These are phyloP conservation scores for Tuber indicum DNA, from an alignment of 495 filamentous ascomycete species.

Conservation along the genomic window DNA sequence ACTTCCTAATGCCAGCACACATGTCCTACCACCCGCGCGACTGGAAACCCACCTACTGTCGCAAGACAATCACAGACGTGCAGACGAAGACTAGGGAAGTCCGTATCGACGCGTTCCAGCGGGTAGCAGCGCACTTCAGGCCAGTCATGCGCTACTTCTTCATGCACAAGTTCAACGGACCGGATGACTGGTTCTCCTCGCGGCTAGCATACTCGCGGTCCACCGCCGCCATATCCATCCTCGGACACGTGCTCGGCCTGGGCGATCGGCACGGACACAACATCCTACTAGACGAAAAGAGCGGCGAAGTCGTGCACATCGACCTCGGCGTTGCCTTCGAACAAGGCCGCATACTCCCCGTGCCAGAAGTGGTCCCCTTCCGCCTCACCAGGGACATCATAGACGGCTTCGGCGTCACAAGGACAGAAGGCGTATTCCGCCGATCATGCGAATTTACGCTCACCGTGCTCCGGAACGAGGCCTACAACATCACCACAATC, in stretches of 20 bases:
- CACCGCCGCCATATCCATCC: slow-evolving; percentile 89
- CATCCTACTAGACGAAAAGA: slow-evolving; percentile 83
- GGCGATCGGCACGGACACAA: slow-evolving; percentile 96
- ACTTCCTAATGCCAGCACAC: slow-evolving; percentile 86
- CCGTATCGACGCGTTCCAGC: slow-evolving; percentile 66
- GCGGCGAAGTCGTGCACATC: slow-evolving; percentile 92
- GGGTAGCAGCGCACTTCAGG: slow-evolving; percentile 70
- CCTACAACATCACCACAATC: slow-evolving; percentile 93
- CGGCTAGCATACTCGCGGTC: slow-evolving; percentile 84
- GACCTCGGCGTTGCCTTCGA: slow-evolving; percentile 96
- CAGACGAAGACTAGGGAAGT: slow-evolving; percentile 60
- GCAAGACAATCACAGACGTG: slow-evolving; percentile 67
- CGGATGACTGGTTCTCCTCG: slow-evolving; percentile 88
- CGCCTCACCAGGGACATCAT: slow-evolving; percentile 90
- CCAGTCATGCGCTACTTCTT: slow-evolving; percentile 98
- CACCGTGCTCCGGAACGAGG: slow-evolving; percentile 84
- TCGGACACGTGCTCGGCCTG: slow-evolving; percentile 89
- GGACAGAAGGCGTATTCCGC: slow-evolving; percentile 90
- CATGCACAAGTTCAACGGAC: slow-evolving; percentile 86
- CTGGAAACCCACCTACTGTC: slow-evolving; percentile 63
- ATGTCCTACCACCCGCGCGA: slow-evolving; percentile 79
- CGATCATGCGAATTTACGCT: slow-evolving; percentile 96
- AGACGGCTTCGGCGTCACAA: slow-evolving; percentile 93
- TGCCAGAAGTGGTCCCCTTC: slow-evolving; percentile 94
- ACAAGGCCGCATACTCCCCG: slow-evolving; percentile 81